Evolutionary conservation across 352 stramenopile species (phyloP), one percentile per base, ranked within the genome.

Genomic region (Pythium guiyangense): DNA sequence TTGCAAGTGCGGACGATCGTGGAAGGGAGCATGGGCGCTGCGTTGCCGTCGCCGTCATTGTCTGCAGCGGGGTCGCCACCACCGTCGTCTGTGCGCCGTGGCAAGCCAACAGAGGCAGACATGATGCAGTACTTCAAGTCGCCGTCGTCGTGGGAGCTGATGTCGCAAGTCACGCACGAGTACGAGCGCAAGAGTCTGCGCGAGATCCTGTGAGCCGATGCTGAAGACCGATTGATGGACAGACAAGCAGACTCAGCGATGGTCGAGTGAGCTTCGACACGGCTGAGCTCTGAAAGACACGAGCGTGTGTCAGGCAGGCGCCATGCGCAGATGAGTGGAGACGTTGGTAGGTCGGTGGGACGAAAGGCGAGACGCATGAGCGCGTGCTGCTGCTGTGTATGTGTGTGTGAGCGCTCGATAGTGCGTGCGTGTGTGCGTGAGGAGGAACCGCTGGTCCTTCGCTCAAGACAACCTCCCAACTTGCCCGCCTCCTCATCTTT

Each of bases 91-190:
- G 12, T 37, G 31, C 31, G 31, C 12, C 31, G 31, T 11, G 31
- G 31, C 10, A 53, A 75, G 27, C 74, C 75, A 1, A 82, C 74
- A 5, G 79, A 86, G 22, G 62, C 62, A 15, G 75, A 86, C 31
- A 90, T 90, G 79, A 49, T 79, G 49, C 77, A 79, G 47, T 88
- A 86, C 63, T 88, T 86, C 52, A 84, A 84, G 57, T 73, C 74
- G 20, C 75, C 75, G n/a, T 85, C 75, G 43, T 76, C 79, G 3
- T 90, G 79, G 79, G 79, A 88, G 56, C 67, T 86, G 53, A 72
- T 81, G 27, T 71, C 75, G 57, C 77, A 90, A 56, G 71, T 83
- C 27, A 77, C 70, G 49, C 67, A 85, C 58, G 67, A 86, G 63
- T 89, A 79, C 64, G 73, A 42, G 37, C 57, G 57, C 40, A 62